Base-by-base conservation (phyloP, 345 rosid genomes). In the Citrus maxima region DNA sequence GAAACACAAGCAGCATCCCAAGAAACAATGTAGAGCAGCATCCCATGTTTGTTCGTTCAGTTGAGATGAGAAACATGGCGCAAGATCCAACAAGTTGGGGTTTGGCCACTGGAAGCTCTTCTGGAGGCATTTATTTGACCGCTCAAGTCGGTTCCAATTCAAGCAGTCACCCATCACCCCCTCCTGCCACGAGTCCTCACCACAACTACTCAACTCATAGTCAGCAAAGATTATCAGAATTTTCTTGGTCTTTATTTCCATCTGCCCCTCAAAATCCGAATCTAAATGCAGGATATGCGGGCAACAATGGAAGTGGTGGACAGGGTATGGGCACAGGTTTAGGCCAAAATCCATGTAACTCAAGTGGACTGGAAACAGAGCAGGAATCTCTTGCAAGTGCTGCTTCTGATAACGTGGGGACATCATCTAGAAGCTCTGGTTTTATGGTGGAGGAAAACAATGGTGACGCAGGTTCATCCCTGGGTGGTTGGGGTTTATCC, bases 211-310 rank as follows among this genome's bases (percentile, higher is more conserved):
- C 88, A 51, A 14, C 82, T n/a, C 84, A 81, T 76, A 81, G 82
- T 88, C 86, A 80, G 56, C 89, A 84, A 75, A 84, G 90, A 80
- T 76, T 79, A 73, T 62, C 91, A 9, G 98, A 93, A 74, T 78
- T 89, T 79, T 88, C 94, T 56, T 87, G 95, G 95, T 86, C 95
- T 80, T 82, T 91, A 76, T 90, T 90, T 85, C 94, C 93, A 58
- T 80, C 84, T 25, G 49, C 84, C 69, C 55, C 87, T 27, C 90
- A 77, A 62, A 86, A 59, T 88, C 73, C 72, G 63, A 84, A 78
- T 87, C 62, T 80, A 80, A 82, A 82, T 77, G 64, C 76, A 35
- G 84, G 84, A 65, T 83, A 82, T 88, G 75, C 85, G 72, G 84
- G 86, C 78, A 82, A 75, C 54, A 67, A 78, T 82, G 80, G 75